phyloP scores from a whole-genome alignment of 495 filamentous ascomycete species.

The Penicillium lividum region DNA sequence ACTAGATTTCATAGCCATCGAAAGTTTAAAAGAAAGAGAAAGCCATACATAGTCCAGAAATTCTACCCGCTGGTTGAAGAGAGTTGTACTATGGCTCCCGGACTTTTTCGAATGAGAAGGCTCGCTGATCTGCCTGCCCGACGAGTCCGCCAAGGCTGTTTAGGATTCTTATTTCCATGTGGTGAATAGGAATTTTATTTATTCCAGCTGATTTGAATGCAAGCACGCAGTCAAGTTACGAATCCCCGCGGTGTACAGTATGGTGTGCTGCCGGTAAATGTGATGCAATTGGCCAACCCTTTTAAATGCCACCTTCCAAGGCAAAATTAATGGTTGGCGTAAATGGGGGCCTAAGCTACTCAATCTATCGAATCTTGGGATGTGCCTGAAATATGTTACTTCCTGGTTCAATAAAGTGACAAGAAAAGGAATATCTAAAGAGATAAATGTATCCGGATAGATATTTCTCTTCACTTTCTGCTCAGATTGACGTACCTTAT shows the following conservation, averaged over 20 bases:
- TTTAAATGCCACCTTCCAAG: conserved; percentile 19
- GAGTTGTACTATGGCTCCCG: conserved; percentile 28
- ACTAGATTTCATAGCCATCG: no score
- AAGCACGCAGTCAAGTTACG: neutral
- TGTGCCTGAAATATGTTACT: no score
- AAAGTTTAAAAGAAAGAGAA: neutral
- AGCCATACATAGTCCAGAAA: conserved; percentile 38
- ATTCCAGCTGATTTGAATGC: neutral
- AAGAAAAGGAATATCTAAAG: no score
- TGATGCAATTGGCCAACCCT: conserved; percentile 35
- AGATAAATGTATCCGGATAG: no score
- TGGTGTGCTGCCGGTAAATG: conserved; percentile 41
- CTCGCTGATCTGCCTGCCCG: conserved; percentile 8
- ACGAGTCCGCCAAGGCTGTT: neutral
- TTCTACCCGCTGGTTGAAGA: conserved; percentile 34
- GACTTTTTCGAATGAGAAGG: conserved; percentile 19
- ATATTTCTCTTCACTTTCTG: neutral
- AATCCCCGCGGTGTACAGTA: conserved; percentile 27
- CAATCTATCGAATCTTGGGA: no score
- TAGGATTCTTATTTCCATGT: neutral
- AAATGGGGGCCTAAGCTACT: no score
- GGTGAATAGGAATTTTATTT: neutral
- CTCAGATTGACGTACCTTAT: neutral
- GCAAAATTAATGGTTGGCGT: no score
- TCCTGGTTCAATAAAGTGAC: no score